phyloP scores from a whole-genome alignment of 495 filamentous ascomycete species.

The Penicillium manginii region DNA sequence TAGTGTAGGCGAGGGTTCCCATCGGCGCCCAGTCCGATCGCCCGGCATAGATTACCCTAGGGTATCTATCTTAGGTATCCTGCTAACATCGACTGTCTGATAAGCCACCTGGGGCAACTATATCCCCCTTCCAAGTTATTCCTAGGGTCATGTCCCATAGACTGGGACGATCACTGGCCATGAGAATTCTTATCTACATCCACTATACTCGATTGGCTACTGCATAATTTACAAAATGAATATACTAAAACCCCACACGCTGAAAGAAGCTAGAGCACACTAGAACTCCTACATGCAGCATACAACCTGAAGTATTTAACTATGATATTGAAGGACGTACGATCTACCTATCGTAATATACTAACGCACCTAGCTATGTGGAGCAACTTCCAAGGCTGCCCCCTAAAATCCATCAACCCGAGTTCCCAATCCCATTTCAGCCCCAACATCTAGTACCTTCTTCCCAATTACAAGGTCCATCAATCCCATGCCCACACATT shows the following conservation, averaged over 20 bases:
- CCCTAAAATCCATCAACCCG: constrained; percentile 55
- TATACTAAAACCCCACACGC: neutral
- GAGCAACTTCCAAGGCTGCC: neutral
- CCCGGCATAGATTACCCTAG: constrained; percentile 1
- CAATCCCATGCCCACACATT: constrained; percentile 53
- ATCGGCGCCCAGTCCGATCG: neutral
- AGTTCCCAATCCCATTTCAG: constrained; percentile 68
- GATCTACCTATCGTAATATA: neutral
- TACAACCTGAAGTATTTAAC: neutral
- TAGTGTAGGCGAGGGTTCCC: neutral
- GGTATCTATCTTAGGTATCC: too few relatives aligned
- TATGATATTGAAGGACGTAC: too few relatives aligned
- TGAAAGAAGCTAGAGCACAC: neutral
- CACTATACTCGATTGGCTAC: too few relatives aligned
- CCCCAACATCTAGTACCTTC: constrained; percentile 73
- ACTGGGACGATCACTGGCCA: neutral
- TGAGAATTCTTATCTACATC: too few relatives aligned
- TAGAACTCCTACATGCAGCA: neutral
- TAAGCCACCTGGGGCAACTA: neutral
- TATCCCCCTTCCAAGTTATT: too few relatives aligned
- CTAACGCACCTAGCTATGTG: too few relatives aligned
- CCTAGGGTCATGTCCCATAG: too few relatives aligned
- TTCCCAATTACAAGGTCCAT: constrained; percentile 60
- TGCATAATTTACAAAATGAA: neutral
- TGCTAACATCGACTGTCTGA: neutral